Evolutionary conservation across 208 protist species (phyloP).

Genomic region (Phytomonas sp.): DNA sequence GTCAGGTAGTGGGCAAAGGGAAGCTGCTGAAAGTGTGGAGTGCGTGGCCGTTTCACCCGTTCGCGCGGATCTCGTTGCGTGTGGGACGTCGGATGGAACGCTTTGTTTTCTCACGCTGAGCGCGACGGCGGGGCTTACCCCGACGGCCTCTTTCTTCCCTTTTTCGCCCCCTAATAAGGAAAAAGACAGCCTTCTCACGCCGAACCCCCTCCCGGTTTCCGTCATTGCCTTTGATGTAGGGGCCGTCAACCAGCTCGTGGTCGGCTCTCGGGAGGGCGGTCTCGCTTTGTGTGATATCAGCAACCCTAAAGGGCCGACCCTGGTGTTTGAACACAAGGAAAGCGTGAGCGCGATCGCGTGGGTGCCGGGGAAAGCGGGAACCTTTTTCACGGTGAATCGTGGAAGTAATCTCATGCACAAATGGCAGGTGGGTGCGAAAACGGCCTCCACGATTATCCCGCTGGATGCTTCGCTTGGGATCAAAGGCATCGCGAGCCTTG

Average conservation of each 20-base stretch:
- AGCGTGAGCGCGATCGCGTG: slow-evolving; percentile 57
- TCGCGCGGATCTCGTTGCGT: slow-evolving; percentile 65
- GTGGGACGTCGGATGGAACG: slow-evolving; percentile 63
- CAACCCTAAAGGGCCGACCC: slow-evolving; percentile 27
- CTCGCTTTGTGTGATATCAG: slow-evolving; percentile 54
- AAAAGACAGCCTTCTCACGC: slow-evolving; percentile 12
- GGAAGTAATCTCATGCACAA: slow-evolving; percentile 43
- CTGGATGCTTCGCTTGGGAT: slow-evolving; percentile 18
- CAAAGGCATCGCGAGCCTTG: slow-evolving; percentile 28
- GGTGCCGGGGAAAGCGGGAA: slow-evolving; percentile 42
- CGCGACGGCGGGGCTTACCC: slow-evolving; percentile 50
- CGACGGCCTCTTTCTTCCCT: slow-evolving; percentile 34
- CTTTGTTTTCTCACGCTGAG: slow-evolving; percentile 56
- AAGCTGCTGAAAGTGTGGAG: slow-evolving; percentile 21
- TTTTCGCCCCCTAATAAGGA: slow-evolving; percentile 39
- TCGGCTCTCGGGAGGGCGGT: slow-evolving; percentile 61
- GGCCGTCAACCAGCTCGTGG: slow-evolving; percentile 53
- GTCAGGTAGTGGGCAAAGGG: background rate
- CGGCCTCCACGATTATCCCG: slow-evolving; percentile 27
- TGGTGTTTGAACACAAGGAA: slow-evolving; percentile 41
- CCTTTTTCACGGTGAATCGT: slow-evolving; percentile 65
- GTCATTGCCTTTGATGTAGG: slow-evolving; percentile 60
- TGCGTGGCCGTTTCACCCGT: slow-evolving; percentile 47
- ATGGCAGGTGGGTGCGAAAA: slow-evolving; percentile 60
- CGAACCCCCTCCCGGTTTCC: slow-evolving; percentile 38